phyloP scores from a whole-genome alignment of 176 grass and related monocot genomes.

The Oryza coarctata region DNA sequence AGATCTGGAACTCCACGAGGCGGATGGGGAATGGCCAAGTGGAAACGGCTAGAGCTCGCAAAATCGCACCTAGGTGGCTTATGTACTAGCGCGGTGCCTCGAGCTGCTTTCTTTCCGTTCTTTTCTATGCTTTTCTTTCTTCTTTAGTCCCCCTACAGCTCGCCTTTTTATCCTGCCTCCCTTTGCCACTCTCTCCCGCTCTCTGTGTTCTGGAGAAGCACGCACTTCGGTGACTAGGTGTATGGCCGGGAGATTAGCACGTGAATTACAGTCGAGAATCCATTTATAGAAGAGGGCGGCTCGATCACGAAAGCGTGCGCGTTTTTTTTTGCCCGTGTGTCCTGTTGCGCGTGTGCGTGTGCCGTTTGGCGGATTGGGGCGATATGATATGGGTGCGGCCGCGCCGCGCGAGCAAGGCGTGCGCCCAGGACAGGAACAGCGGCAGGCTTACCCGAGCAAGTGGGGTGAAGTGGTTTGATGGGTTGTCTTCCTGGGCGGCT shows the following conservation, averaged over 20 bases:
- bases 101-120: neutral
- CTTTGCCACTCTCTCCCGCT: neutral
- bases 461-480: slow-evolving; percentile 20
- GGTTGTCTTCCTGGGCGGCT: slow-evolving; percentile 27
- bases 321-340: slow-evolving; percentile 13
- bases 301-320: slow-evolving; percentile 35
- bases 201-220: neutral
- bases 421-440: slow-evolving; percentile 26
- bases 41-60: slow-evolving; percentile 25
- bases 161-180: slow-evolving; percentile 45
- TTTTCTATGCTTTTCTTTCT: slow-evolving; percentile 33
- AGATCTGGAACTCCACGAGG: neutral
- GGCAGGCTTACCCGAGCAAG: slow-evolving; percentile 36
- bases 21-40: slow-evolving; percentile 21
- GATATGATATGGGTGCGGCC: neutral
- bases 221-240: slow-evolving; percentile 20
- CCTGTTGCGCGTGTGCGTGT: slow-evolving; percentile 4
- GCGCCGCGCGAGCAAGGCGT: slow-evolving; percentile 1
- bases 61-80: slow-evolving; percentile 31
- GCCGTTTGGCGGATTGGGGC: neutral
- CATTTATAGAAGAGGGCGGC: neutral
- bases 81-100: slow-evolving; percentile 2
- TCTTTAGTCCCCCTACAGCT: slow-evolving; percentile 30
- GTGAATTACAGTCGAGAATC: slow-evolving; percentile 27
- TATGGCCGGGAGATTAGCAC: slow-evolving; percentile 10